These are phyloP conservation scores for Solanum sejunctum DNA, from an alignment of 257 asterid genomes.

Conservation along the genomic window DNA sequence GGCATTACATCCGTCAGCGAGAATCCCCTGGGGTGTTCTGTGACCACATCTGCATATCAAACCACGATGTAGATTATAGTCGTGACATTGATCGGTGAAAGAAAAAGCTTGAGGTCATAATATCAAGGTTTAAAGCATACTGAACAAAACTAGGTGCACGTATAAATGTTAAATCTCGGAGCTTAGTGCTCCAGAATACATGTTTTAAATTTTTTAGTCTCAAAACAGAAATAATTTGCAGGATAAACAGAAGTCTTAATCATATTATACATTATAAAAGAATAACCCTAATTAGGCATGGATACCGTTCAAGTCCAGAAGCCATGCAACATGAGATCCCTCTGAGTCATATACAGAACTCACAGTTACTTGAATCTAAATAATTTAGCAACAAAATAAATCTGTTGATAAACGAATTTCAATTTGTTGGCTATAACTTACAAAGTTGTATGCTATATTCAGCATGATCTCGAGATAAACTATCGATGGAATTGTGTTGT, in stretches of 20 bases:
- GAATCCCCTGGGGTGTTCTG: conserved; percentile 64
- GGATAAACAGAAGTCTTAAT: neutral
- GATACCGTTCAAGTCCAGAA: neutral
- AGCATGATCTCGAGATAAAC: neutral
- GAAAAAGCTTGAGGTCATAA: neutral
- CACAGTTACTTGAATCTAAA: neutral
- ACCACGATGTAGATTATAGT: neutral
- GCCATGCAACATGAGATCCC: neutral
- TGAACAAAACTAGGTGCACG: neutral
- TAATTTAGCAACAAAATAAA: neutral
- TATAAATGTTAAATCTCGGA: neutral
- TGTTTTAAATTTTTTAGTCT: neutral
- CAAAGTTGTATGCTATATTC: neutral
- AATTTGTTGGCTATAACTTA: neutral
- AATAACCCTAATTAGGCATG: neutral
- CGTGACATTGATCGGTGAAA: neutral
- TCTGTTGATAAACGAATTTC: neutral
- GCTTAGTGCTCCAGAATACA: neutral
- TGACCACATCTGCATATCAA: conserved; percentile 48
- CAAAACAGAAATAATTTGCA: neutral
- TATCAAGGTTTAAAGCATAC: neutral
- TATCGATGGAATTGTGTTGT: neutral
- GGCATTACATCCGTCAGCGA: conserved; percentile 61
- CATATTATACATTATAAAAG: neutral
- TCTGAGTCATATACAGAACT: neutral